Base-by-base conservation (phyloP, 2,329 filamentous ascomycete species). In the Colletotrichum sp. region DNA sequence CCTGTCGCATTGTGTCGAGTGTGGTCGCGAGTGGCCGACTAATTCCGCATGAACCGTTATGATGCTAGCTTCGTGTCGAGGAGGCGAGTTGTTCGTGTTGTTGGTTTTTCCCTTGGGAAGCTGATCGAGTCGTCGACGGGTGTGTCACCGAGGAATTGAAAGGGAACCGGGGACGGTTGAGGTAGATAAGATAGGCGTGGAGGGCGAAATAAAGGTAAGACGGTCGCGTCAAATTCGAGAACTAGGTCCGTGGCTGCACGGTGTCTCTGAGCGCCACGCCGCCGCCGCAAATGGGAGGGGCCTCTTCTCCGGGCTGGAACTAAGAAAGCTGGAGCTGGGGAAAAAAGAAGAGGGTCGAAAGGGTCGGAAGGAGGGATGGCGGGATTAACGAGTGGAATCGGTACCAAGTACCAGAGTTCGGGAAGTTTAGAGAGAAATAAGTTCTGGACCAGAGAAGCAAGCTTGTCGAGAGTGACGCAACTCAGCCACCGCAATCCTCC, bases 361-460 rank as follows among this genome's bases (percentile, higher is more conserved):
- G 59, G 30, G 62, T 26, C n/a, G 24, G 62, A 36, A 26, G 75
- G 67, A 72, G 71, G 44, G 44, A 65, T 9, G 24, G 55, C 18
- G 66, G 24, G 30, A 66, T 62, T 82, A 89, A 89, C 88, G 89
- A 91, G 83, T 82, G 89, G 83, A 90, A 91, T 86, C 82, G 89
- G 89, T 83, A 90, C 87, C 77, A 81, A 90, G 86, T 88, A 88
- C 89, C 88, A 72, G 66, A 71, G 62, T 67, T n/a, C 28, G 34
- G 28, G 59, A 65, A 32, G 26, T 30, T 68, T 36, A 59, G 36
- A 75, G 66, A 63, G 26, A 21, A 30, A 18, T 44, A 65, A 65
- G 44, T 55, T 71, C 60, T 52, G 68, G 59, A 52, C 69, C 60
- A 64, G 36, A 55, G 32, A 44, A 34, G 44, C 66, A 34, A 32